Evolutionary conservation across 352 stramenopile genomes (phyloP), one percentile per base, ranked within the genome.

Genomic region (Phytophthora nicotianae): DNA sequence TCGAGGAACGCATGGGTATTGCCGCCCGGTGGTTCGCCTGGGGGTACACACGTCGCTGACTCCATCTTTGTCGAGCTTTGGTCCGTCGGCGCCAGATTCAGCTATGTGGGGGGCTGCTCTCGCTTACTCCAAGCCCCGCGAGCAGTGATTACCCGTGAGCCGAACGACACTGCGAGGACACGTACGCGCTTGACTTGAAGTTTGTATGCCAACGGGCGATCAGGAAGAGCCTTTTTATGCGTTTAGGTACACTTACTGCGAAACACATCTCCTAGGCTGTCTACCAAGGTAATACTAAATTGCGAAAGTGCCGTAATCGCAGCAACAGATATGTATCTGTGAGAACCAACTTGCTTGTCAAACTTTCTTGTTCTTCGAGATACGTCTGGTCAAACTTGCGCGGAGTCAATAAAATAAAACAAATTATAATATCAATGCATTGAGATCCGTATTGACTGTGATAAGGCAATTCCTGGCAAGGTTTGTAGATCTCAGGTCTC

Each of bases 1-100:
- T 90, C 79, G 47, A 84, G 56, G 54, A 88, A 83, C 41, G 75
- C 63, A 52, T 76, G 65, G 47, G 57, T 52, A 33, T 54, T 53
- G 56, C 50, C 46, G 20, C 50, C 52, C 43, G 64, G 29, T 33
- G 49, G 41, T 41, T 62, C 43, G 38, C 37, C 27, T 26, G 32
- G 26, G 35, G 37, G 43, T 5, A 33, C 60, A 51, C 59, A 70
- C 29, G 65, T 69, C 11, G 35, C 19, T 32, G 53, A 51, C 43
- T 62, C 58, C 65, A 71, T 67, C 24, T 46, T 35, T 19, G 14
- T 56, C 24, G 26, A 20, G 47, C 24, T 19, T 20, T 38, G 20
- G 27, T 20, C 21, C 40, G 10, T 61, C 20, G n/a, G 29, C 7
- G 42, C 33, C 47, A 47, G 41, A 69, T 66, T 66, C 48, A 16